These are phyloP conservation scores for Keithomyces neogunnii DNA, from an alignment of 2,329 filamentous ascomycete species.

Conservation along the genomic window DNA sequence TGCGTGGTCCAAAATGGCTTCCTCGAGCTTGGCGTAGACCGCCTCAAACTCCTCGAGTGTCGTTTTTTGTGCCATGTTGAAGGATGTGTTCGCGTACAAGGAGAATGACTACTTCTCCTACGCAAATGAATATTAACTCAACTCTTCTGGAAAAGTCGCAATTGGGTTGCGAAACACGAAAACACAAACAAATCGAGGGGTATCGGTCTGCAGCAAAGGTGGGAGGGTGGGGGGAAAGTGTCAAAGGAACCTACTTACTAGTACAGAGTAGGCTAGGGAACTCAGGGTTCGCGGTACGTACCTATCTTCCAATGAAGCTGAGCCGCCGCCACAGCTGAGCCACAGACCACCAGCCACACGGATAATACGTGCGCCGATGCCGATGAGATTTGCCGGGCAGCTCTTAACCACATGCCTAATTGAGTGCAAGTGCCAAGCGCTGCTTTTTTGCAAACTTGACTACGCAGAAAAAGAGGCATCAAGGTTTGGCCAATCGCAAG, in stretches of 20 bases:
- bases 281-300: too few relatives aligned
- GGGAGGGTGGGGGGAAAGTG: neutral
- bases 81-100: neutral
- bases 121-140: too few relatives aligned
- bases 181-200: neutral
- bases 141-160: neutral
- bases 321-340: neutral
- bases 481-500: neutral
- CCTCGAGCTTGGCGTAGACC: slow-evolving; percentile 78
- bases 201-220: neutral
- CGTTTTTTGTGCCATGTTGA: slow-evolving; percentile 57
- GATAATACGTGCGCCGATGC: too few relatives aligned
- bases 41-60: slow-evolving; percentile 82
- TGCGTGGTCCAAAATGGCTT: slow-evolving; percentile 72
- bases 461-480: neutral
- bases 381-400: too few relatives aligned
- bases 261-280: too few relatives aligned
- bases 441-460: too few relatives aligned
- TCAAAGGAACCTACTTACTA: too few relatives aligned
- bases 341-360: neutral
- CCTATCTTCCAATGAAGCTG: neutral
- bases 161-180: neutral
- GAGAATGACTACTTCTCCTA: too few relatives aligned
- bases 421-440: too few relatives aligned
- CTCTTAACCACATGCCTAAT: too few relatives aligned